phyloP scores from a whole-genome alignment of 257 asterid species.

The Solanum raphanifolium region DNA sequence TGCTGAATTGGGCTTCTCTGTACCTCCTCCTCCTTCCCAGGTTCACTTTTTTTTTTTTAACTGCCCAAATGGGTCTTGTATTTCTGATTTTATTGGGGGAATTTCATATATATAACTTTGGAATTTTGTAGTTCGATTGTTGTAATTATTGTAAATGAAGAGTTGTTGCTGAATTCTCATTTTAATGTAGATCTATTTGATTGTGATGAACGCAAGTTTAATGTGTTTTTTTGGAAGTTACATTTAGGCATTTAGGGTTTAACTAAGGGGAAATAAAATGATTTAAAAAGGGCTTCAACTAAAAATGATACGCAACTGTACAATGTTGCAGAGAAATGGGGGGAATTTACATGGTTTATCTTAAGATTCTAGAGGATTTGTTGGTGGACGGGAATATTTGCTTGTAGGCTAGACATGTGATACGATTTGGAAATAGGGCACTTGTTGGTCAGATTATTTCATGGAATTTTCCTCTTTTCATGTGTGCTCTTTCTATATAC shows the following conservation, averaged over 20 bases:
- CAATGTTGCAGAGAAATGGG: background rate
- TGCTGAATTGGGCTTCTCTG: conserved; percentile 78
- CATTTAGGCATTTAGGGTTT: background rate
- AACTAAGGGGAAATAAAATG: background rate
- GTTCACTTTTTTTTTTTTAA: conserved; percentile 1
- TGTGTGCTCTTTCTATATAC: no score
- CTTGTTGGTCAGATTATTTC: no score
- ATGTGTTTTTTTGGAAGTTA: background rate
- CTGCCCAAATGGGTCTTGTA: background rate
- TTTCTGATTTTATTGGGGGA: background rate
- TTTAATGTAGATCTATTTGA: background rate
- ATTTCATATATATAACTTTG: background rate
- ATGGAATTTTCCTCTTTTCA: no score
- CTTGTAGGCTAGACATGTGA: background rate
- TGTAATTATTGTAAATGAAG: background rate
- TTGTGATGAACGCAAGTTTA: background rate
- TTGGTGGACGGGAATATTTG: background rate
- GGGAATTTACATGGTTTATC: background rate
- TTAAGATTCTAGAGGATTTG: background rate
- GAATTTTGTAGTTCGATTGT: background rate
- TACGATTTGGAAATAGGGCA: no score
- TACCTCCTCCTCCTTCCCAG: conserved; percentile 58
- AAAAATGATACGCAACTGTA: background rate
- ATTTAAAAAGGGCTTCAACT: background rate
- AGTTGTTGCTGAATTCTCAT: background rate